Conservation (phyloP, 139 green algal genomes). For the Coelastrella sp. region DNA sequence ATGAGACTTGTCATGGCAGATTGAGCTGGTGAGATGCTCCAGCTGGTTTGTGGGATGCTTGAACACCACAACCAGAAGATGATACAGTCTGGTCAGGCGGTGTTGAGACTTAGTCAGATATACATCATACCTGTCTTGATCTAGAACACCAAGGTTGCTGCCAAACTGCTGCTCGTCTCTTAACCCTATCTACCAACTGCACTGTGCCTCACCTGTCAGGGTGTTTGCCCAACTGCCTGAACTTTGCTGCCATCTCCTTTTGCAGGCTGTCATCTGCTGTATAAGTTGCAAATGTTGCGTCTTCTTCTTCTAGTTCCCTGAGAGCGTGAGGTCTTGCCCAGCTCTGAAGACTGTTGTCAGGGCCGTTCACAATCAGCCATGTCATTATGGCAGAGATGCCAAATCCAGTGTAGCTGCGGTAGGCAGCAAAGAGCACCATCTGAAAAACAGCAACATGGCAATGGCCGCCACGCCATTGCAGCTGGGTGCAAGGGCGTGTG, state of each 20-base stretch:
- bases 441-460: not conserved
- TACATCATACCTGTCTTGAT: no score
- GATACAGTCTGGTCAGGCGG: no score
- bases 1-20: no score
- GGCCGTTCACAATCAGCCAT: slow-evolving; percentile 48
- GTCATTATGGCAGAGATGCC: slow-evolving; percentile 42
- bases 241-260: not conserved
- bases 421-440: not conserved
- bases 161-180: no score
- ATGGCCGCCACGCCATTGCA: no score
- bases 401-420: slow-evolving; percentile 57
- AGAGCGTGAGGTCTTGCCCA: slow-evolving; percentile 53
- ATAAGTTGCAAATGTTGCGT: slow-evolving; percentile 41
- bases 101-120: no score
- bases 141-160: no score
- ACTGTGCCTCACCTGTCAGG: slow-evolving; percentile 30
- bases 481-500: not conserved
- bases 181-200: no score
- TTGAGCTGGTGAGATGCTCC: no score
- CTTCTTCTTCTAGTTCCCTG: slow-evolving; percentile 58
- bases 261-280: slow-evolving; percentile 5
- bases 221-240: slow-evolving; percentile 38
- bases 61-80: no score
- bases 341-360: slow-evolving; percentile 56
- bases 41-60: no score